Base-by-base conservation (phyloP, 1,284 basidiomycete species). In the Wolfiporia cocos region DNA sequence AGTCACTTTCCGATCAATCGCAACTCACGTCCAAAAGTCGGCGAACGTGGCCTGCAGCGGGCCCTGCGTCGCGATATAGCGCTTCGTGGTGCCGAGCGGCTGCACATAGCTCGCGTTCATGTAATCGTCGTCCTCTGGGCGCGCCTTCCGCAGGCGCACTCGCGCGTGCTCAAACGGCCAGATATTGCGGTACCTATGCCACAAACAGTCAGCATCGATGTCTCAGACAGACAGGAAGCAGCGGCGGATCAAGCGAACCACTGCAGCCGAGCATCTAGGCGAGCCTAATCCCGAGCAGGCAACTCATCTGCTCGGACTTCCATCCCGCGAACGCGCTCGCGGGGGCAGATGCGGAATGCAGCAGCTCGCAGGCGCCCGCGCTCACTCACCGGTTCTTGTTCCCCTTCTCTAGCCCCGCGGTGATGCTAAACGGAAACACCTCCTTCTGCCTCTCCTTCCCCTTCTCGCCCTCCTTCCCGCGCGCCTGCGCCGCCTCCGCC, bases 41-140 rank as follows among this genome's bases (percentile, higher is more conserved):
- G 73, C 70, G 60, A 86, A 96, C 0, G 95, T 98, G 18, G 86
- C 79, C 5, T 89, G 86, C 22, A 99, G 66, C 2, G 95, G 95
- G 1, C 95, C 95, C 63, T 99, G 95, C 1, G 95, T 97, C 1
- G 94, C 95, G 49, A 99, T 97, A 59, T 95, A 98, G 29, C 82
- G 76, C 58, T 81, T 76, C 21, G 65, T 71, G 1, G 91, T 92
- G 2, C 86, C 84, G 37, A 87, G 67, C 2, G 91, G 91, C 61
- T 92, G 91, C 17, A 94, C 82, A 53, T 84, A 89, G 26, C 89
- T 93, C 2, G 93, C 92, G 57, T 97, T 96, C 64, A 96, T 85
- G 59, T 97, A 97, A 58, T 96, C 93, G 37, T 76, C 76, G 43
- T 89, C 86, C 40, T 76, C 75, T 56, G 68, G 51, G 28, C 51